Conservation (phyloP, 2,329 filamentous ascomycete genomes). For the Pseudogymnoascus sp. region DNA sequence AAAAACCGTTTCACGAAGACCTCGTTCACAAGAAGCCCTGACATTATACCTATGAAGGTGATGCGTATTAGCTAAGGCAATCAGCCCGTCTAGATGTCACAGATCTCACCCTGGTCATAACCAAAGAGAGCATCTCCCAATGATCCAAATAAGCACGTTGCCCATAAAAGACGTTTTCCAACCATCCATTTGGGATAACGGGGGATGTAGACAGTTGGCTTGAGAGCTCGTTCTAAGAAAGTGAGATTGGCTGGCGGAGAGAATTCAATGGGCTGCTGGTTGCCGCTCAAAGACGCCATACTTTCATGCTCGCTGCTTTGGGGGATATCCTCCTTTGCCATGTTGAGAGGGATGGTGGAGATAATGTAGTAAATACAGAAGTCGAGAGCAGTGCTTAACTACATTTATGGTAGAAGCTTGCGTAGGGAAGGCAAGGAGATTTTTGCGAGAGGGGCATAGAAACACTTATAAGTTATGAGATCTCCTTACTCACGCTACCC, state of each 20-base stretch:
- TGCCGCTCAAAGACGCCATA: not conserved
- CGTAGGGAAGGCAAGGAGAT: not conserved
- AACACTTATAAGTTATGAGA: not conserved
- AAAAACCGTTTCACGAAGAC: conserved; percentile 34
- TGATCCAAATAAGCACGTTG: conserved; percentile 33
- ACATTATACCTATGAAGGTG: conserved; percentile 30
- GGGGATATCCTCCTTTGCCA: not conserved
- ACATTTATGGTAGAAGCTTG: not conserved
- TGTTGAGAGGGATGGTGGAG: not conserved
- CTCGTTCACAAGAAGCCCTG: conserved; percentile 32
- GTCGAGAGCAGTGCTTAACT: not conserved
- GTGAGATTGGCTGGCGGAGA: not conserved
- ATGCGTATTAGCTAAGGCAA: not conserved
- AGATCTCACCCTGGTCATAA: conserved; percentile 31
- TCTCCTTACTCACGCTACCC: not conserved
- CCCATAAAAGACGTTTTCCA: conserved; percentile 29
- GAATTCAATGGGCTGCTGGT: not conserved
- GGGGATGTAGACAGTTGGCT: conserved; percentile 29
- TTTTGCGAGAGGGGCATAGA: not conserved
- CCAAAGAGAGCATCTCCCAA: conserved; percentile 34
- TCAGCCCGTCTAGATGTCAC: not conserved
- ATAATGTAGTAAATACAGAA: not conserved
- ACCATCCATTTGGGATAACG: conserved; percentile 29
- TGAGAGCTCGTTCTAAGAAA: conserved; percentile 20
- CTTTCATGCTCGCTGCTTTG: not conserved